These are phyloP conservation scores for Alternaria incomplexa DNA, from an alignment of 2,329 filamentous ascomycete genomes.

Conservation along the genomic window DNA sequence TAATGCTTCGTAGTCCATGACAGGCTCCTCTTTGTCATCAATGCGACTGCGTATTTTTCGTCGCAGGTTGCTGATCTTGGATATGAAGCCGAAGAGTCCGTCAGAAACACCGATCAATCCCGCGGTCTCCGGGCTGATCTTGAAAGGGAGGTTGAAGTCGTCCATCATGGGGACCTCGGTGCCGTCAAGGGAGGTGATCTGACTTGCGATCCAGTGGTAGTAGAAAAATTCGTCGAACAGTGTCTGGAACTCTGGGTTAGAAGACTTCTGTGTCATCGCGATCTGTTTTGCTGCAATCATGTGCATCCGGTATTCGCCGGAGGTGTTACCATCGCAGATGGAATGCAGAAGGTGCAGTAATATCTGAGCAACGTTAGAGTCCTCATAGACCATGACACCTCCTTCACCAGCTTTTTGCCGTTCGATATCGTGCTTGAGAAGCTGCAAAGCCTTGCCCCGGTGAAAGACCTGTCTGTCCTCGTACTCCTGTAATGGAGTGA, in stretches of 20 bases:
- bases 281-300: constrained; percentile 77
- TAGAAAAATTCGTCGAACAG: constrained; percentile 80
- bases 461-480: constrained; percentile 57
- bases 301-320: constrained; percentile 79
- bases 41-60: constrained; percentile 76
- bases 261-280: constrained; percentile 64
- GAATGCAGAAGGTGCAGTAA: constrained; percentile 66
- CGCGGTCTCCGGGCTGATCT: constrained; percentile 62
- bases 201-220: constrained; percentile 72
- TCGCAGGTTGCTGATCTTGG: constrained; percentile 77
- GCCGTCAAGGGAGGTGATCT: constrained; percentile 62
- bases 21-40: constrained; percentile 65
- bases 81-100: constrained; percentile 78
- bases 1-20: constrained; percentile 75
- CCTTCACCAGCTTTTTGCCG: constrained; percentile 47
- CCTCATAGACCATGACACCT: constrained; percentile 52
- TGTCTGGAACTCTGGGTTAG: constrained; percentile 73
- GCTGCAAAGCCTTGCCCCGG: constrained; percentile 52
- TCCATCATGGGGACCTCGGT: constrained; percentile 60
- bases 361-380: constrained; percentile 67
- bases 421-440: constrained; percentile 55
- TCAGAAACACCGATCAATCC: constrained; percentile 81
- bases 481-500: constrained; percentile 58
- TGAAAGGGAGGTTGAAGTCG: constrained; percentile 62
- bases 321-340: constrained; percentile 64